Evolutionary conservation across 352 stramenopile genomes (phyloP).

Genomic region (Phytophthora pisi): DNA sequence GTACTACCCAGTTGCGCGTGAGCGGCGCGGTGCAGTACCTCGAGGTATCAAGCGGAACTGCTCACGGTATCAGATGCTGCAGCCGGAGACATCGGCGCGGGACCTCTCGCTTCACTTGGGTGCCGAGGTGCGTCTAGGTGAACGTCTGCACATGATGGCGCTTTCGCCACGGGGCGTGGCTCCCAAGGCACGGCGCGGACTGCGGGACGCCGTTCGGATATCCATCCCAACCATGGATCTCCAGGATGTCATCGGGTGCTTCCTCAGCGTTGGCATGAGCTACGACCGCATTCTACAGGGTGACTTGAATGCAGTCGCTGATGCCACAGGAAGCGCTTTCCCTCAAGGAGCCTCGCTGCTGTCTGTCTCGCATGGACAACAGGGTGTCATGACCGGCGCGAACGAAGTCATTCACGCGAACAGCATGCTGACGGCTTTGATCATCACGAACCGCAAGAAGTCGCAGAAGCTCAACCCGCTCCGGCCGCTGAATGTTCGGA

Average conservation of each 20-base stretch:
- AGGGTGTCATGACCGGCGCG: constrained; percentile 65
- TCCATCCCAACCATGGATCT: constrained; percentile 60
- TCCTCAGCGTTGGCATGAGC: constrained; percentile 68
- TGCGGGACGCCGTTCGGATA: constrained; percentile 58
- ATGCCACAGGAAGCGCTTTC: constrained; percentile 63
- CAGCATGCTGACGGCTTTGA: constrained; percentile 76
- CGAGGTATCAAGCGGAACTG: constrained; percentile 46
- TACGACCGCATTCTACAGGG: constrained; percentile 75
- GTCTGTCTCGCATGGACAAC: constrained; percentile 71
- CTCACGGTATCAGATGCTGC: constrained; percentile 72
- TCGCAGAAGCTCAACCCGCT: constrained; percentile 55
- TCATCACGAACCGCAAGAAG: constrained; percentile 88
- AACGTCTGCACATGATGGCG: constrained; percentile 82
- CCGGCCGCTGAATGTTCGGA: constrained; percentile 54
- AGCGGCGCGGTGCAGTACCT: constrained; percentile 42
- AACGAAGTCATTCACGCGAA: constrained; percentile 74
- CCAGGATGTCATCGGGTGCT: constrained; percentile 70
- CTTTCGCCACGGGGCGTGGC: constrained; percentile 59
- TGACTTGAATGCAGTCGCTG: constrained; percentile 58
- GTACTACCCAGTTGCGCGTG: constrained; percentile 76
- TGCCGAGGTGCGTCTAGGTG: constrained; percentile 55
- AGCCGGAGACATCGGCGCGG: constrained; percentile 59
- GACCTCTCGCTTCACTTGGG: constrained; percentile 65
- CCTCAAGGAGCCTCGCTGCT: constrained; percentile 59
- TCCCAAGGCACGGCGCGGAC: constrained; percentile 53